Evolutionary conservation across 1,284 basidiomycete genomes (phyloP).

Genomic region (Flammula alnicola): DNA sequence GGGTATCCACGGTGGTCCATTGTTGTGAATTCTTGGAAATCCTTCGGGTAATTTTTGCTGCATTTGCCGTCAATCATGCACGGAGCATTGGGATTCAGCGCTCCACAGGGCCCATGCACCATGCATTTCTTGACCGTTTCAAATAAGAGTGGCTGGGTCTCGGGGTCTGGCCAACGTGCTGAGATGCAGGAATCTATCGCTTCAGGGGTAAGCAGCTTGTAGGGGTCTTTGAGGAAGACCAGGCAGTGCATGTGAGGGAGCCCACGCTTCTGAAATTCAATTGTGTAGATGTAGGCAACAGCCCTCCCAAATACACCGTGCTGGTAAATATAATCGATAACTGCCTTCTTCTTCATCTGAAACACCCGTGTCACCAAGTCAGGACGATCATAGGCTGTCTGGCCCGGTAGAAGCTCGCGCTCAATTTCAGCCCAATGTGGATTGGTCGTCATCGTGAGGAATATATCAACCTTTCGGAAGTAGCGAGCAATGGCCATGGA

Average conservation of each 20-base stretch:
- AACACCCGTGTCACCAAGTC: constrained; percentile 53
- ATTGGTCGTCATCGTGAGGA: constrained; percentile 54
- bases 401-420: constrained; percentile 41
- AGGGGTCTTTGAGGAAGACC: constrained; percentile 38
- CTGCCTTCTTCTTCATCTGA: constrained; percentile 40
- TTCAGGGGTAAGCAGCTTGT: constrained; percentile 36
- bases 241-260: constrained; percentile 53
- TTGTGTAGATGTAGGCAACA: constrained; percentile 44
- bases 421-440: constrained; percentile 49
- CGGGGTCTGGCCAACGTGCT: constrained; percentile 47
- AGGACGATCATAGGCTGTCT: constrained; percentile 45
- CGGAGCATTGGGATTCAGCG: constrained; percentile 32
- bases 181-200: constrained; percentile 45
- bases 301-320: constrained; percentile 37
- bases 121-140: constrained; percentile 39
- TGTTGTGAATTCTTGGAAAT: constrained; percentile 36
- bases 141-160: constrained; percentile 41
- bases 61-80: constrained; percentile 49
- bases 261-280: constrained; percentile 57
- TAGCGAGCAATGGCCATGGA: constrained; percentile 44
- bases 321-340: constrained; percentile 42
- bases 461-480: constrained; percentile 42
- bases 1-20: constrained; percentile 45
- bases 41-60: constrained; percentile 45
- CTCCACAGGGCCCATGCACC: constrained; percentile 53